Base-by-base conservation (phyloP, 352 stramenopile genomes). In the Globisporangium nagaii region DNA sequence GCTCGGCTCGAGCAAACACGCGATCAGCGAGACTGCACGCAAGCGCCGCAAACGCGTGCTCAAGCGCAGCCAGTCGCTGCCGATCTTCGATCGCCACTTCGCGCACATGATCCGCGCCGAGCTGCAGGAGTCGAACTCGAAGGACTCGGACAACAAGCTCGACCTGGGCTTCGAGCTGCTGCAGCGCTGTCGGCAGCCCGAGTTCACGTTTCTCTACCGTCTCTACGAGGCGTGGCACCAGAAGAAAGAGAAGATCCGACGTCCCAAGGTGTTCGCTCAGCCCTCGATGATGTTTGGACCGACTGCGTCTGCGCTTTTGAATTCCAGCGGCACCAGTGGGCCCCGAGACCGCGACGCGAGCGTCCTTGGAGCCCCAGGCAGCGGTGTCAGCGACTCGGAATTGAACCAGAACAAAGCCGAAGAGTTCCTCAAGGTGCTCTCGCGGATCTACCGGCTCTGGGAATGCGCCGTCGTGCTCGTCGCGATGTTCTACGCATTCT, bases 71-170 rank as follows among this genome's bases (percentile, higher is more conserved):
- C 75, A 84, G 43, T 88, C 77, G 1, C 53, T 88, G 30, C 77
- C 77, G 1, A 62, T 84, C 17, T 88, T 88, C 36, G 73, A 88
- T 28, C 60, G 58, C 0, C 71, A 88, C n/a, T 88, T 85, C 22
- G 59, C 66, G 7, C 40, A 58, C 36, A 86, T 85, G 65, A 76
- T 88, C 17, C 60, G 66, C 0, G 66, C 70, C 9, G 77, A 86
- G 42, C 68, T 88, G 1, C 62, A 68, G 13, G 70, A 78, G n/a
- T 88, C 77, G 6, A 87, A 77, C 54, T 65, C 70, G 2, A 83
- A 79, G 44, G 73, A 87, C 36, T 69, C 62, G 4, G 74, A 74
- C 7, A 86, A 60, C 46, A 84, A 86, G 27, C 52, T 86, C 1
- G 75, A 79, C 20, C 56, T 88, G 2, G 73, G 69, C 0, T 83